Evolutionary conservation across 352 stramenopile species (phyloP), one percentile per base, ranked within the genome.

Genomic region (Paralagenidium karlingii): DNA sequence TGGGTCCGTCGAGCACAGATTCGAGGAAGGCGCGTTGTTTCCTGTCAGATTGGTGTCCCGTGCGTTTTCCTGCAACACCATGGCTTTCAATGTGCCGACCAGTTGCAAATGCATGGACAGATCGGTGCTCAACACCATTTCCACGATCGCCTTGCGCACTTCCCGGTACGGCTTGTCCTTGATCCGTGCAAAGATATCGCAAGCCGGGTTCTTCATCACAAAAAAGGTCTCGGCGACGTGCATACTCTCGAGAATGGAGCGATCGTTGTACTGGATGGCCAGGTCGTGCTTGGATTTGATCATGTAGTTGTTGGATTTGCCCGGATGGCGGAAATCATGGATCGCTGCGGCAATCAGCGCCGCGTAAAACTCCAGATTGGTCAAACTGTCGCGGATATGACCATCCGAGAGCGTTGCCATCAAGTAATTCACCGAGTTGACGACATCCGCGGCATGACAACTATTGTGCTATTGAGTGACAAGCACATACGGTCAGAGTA

Each of bases 291-390:
- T 58, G 31, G 58, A 68, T 43, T 86, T 85, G 43, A 88, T 60
- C 55, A 88, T 74, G 21, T 86, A 91, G 44, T 84, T 85, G 53
- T 94, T 89, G 34, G 73, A 85, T 31, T 87, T 88, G 18, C 75
- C 80, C 0, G 76, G 74, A 25, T 93, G 81, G 0, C 70, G 58
- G 40, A 92, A 89, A 24, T 90, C 78, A 39, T 92, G 81, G 31
- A 93, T 80, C 1, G 81, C 78, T 0, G 79, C 81, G 9, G 74
- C 77, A 21, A 93, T 55, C 8, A 88, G 75, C 15, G 69, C 69
- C 1, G 75, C 75, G 39, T 84, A 84, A 18, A 89, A 70, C 41
- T 89, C 75, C 43, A 82, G 71, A 34, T 80, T 78, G 6, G 69
- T 89, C 33, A 89, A 61, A 26, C 84, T 44, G 22, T 85, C 73